Evolutionary conservation across 176 grass and related monocot genomes (phyloP).

Genomic region (Tuctoria greenei): DNA sequence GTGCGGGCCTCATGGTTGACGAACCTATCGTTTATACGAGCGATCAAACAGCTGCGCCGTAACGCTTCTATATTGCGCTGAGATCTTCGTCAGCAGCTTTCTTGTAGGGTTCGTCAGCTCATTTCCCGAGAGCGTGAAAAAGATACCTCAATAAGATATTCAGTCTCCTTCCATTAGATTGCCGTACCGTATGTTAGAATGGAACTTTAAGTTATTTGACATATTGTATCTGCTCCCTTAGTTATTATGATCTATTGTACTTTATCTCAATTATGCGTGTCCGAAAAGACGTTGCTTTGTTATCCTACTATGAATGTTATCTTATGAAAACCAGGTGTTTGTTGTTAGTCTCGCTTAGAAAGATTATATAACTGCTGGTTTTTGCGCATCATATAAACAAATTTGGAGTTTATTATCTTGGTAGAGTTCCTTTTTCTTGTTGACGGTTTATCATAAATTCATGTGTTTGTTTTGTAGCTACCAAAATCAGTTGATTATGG

Average conservation of each 20-base stretch:
- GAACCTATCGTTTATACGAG: slow-evolving; percentile 52
- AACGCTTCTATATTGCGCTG: slow-evolving; percentile 43
- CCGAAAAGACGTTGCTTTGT: slow-evolving; percentile 14
- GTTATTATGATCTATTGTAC: slow-evolving; percentile 46
- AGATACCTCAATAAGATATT: slow-evolving; percentile 44
- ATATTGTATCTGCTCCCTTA: slow-evolving; percentile 46
- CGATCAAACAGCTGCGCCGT: slow-evolving; percentile 35
- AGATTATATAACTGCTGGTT: background rate
- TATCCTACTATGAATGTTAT: slow-evolving; percentile 15
- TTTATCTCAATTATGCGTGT: slow-evolving; percentile 15
- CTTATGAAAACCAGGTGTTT: background rate
- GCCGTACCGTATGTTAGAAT: slow-evolving; percentile 28
- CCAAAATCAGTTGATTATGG: no score
- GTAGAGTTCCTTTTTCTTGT: background rate
- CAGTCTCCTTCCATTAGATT: slow-evolving; percentile 38
- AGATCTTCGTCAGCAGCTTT: slow-evolving; percentile 26
- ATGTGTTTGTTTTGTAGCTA: no score
- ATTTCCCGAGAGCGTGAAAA: slow-evolving; percentile 35
- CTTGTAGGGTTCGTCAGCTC: slow-evolving; percentile 42
- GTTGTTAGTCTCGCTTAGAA: slow-evolving; percentile 27
- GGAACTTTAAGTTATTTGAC: slow-evolving; percentile 36
- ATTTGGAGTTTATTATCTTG: background rate
- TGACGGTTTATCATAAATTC: no score
- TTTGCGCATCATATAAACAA: background rate
- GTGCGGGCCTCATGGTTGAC: slow-evolving; percentile 40